phyloP scores from a whole-genome alignment of 768 basidiomycete genomes.

The Hygrophoropsis aurantiaca region DNA sequence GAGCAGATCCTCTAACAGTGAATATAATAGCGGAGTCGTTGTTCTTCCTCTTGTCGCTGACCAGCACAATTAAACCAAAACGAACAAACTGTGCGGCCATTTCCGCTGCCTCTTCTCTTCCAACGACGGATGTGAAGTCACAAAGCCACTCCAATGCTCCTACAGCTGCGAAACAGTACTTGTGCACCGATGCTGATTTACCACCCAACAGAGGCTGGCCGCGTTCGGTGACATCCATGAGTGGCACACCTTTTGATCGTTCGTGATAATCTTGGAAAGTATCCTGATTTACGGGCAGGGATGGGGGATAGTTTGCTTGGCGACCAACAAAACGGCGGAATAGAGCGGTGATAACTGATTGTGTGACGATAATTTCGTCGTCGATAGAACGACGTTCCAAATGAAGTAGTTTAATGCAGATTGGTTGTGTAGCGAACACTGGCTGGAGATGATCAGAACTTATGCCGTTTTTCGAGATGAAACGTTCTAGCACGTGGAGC shows the following conservation, averaged over 20 bases:
- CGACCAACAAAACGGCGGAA: conserved; percentile 95
- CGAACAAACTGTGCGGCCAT: conserved; percentile 98
- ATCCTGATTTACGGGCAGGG: conserved; percentile 48
- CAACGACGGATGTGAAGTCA: conserved; percentile 95
- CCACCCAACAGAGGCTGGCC: conserved; percentile 54
- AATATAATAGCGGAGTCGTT: conserved; percentile 93
- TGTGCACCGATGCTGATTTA: conserved; percentile 46
- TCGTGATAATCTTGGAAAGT: conserved; percentile 76
- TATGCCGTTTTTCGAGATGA: conserved; percentile 99
- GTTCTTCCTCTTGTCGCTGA: conserved; percentile 89
- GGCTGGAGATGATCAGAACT: conserved; percentile 88
- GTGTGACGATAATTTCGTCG: conserved; percentile 96
- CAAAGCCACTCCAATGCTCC: conserved; percentile 94
- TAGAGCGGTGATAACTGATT: conserved; percentile 89
- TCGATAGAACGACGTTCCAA: conserved; percentile 90
- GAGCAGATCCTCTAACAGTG: conserved; percentile 81
- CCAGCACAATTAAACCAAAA: conserved; percentile 85
- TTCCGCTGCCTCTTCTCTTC: conserved; percentile 95
- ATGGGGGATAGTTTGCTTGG: conserved; percentile 71
- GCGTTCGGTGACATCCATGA: conserved; percentile 73
- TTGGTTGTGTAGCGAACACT: conserved; percentile 90
- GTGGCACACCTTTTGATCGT: conserved; percentile 68
- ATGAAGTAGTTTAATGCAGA: conserved; percentile 96
- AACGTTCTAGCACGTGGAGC: conserved; percentile 97
- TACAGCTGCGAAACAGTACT: conserved; percentile 82